These are phyloP conservation scores for Fusarium buxicola DNA, from an alignment of 2,329 filamentous ascomycete species.

Conservation along the genomic window DNA sequence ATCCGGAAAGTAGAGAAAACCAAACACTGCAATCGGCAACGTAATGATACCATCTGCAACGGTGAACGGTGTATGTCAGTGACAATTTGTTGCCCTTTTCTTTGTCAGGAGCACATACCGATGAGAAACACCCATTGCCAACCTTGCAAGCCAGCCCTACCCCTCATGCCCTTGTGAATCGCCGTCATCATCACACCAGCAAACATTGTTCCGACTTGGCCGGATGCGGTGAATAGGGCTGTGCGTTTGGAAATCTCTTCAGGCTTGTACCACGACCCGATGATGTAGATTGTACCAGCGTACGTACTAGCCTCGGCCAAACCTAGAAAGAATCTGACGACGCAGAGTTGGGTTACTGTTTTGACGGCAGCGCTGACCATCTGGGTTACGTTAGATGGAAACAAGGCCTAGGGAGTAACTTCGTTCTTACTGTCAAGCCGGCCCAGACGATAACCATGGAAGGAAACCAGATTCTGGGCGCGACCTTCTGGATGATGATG, in stretches of 20 bases:
- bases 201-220: conserved; percentile 68
- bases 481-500: conserved; percentile 68
- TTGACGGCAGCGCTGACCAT: conserved; percentile 49
- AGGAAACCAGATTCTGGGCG: conserved; percentile 69
- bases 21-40: conserved; percentile 37
- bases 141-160: conserved; percentile 53
- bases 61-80: background rate
- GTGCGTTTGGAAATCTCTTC: conserved; percentile 69
- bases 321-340: conserved; percentile 46
- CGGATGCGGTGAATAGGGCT: conserved; percentile 68
- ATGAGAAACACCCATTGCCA: conserved; percentile 61
- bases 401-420: fast-evolving
- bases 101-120: background rate
- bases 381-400: background rate
- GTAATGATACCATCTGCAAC: conserved; percentile 41
- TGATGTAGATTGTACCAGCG: conserved; percentile 50
- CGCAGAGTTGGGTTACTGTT: conserved; percentile 46
- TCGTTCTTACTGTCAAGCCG: conserved; percentile 62
- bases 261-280: conserved; percentile 65
- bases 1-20: conserved; percentile 40
- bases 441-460: conserved; percentile 70
- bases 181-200: conserved; percentile 68
- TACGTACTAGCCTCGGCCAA: conserved; percentile 47
- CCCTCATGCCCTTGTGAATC: conserved; percentile 48
- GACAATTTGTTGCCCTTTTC: fast-evolving